Evolutionary conservation across 2,329 filamentous ascomycete genomes (phyloP).

Genomic region (Aspergillus pseudoglaucus): DNA sequence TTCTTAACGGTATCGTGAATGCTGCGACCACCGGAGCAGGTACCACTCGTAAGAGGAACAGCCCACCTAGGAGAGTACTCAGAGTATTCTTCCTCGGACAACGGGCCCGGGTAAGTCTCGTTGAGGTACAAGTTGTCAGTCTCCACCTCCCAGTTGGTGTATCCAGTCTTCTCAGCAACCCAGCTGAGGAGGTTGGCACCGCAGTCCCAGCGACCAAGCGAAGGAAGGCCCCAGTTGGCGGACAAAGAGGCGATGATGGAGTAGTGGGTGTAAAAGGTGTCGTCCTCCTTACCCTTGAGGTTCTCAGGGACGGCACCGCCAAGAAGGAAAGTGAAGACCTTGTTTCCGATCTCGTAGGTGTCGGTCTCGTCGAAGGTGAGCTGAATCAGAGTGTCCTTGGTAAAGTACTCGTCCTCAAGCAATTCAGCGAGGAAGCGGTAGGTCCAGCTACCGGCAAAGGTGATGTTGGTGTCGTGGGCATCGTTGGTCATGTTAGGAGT

Average conservation of each 20-base stretch:
- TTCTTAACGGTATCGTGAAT: constrained; percentile 26
- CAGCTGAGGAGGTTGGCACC: constrained; percentile 62
- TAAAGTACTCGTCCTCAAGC: constrained; percentile 63
- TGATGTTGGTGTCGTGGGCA: constrained; percentile 68
- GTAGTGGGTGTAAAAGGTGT: constrained; percentile 68
- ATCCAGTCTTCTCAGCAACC: constrained; percentile 56
- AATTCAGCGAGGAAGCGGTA: constrained; percentile 64
- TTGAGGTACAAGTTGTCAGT: constrained; percentile 46
- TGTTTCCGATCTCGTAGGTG: constrained; percentile 61
- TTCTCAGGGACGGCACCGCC: constrained; percentile 64
- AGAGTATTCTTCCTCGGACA: constrained; percentile 20
- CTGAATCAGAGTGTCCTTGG: constrained; percentile 69
- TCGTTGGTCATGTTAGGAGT: constrained; percentile 56
- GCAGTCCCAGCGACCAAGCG: constrained; percentile 65
- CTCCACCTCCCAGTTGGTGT: constrained; percentile 40
- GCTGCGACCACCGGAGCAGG: constrained; percentile 31
- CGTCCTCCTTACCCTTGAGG: constrained; percentile 61
- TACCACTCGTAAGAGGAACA: constrained; percentile 22
- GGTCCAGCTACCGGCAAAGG: constrained; percentile 62
- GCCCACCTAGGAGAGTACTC: constrained; percentile 24
- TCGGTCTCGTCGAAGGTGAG: constrained; percentile 80
- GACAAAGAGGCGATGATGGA: constrained; percentile 61
- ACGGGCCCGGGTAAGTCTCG: constrained; percentile 47
- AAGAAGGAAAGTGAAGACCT: constrained; percentile 63
- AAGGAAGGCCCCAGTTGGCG: constrained; percentile 64